phyloP scores from a whole-genome alignment of 2,329 filamentous ascomycete genomes.

The Xylaria polymorpha region DNA sequence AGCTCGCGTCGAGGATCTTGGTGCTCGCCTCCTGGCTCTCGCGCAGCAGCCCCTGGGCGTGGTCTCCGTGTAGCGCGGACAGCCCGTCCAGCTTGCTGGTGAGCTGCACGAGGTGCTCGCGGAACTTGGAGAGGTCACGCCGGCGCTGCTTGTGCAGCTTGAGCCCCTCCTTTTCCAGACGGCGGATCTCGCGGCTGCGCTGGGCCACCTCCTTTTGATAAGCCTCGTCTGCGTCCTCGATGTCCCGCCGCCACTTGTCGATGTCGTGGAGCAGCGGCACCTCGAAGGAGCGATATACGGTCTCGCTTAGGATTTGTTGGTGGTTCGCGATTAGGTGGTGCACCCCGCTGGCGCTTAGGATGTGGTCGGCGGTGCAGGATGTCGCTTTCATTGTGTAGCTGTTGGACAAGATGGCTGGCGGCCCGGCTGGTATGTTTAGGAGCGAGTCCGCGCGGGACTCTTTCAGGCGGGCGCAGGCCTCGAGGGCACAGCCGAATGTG shows the following conservation, averaged over 20 bases:
- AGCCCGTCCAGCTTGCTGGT: constrained; percentile 72
- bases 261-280: constrained; percentile 76
- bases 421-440: constrained; percentile 48
- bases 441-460: constrained; percentile 72
- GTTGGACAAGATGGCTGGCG: constrained; percentile 45
- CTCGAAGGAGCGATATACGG: constrained; percentile 75
- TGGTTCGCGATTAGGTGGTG: constrained; percentile 77
- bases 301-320: constrained; percentile 76
- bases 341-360: constrained; percentile 71
- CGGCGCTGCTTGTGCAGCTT: constrained; percentile 70
- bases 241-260: constrained; percentile 71
- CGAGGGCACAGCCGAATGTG: constrained; percentile 72
- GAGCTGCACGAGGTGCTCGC: constrained; percentile 71
- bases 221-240: constrained; percentile 72
- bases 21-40: constrained; percentile 74
- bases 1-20: constrained; percentile 72
- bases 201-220: constrained; percentile 67
- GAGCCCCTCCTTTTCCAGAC: constrained; percentile 72
- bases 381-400: constrained; percentile 60
- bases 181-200: constrained; percentile 70
- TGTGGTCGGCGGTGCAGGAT: constrained; percentile 70
- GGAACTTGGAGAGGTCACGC: constrained; percentile 70
- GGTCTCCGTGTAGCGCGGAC: constrained; percentile 69
- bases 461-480: constrained; percentile 75
- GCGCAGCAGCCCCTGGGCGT: constrained; percentile 68